Conservation (phyloP, 306 rosid species). For the Malus sieversii region DNA sequence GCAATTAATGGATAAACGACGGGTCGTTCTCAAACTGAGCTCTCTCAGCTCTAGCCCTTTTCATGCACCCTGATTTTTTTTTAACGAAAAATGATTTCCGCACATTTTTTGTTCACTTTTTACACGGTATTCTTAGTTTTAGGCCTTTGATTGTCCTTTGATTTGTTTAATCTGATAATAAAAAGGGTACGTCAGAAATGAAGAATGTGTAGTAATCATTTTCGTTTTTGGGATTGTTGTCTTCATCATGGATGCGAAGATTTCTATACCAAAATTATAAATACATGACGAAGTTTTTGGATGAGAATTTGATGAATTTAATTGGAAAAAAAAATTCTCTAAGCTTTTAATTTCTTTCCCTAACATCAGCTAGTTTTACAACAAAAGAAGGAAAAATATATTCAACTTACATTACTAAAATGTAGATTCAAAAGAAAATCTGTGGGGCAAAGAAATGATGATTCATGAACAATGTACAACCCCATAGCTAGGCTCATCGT, state of each 20-base stretch:
- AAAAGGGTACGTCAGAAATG: no score
- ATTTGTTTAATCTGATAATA: no score
- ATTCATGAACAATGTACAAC: conserved; percentile 22
- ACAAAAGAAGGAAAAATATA: not conserved
- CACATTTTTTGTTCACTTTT: no score
- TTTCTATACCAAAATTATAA: not conserved
- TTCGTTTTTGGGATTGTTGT: no score
- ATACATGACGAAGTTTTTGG: not conserved
- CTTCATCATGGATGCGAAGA: not conserved
- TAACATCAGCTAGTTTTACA: conserved; percentile 22
- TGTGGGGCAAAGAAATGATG: conserved; percentile 3
- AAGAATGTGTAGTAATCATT: no score
- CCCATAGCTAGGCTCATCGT: not conserved
- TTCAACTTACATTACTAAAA: conserved; percentile 8
- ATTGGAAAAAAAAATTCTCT: not conserved
- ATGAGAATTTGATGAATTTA: not conserved
- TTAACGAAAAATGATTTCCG: no score
- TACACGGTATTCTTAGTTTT: no score
- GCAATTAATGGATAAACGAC: no score
- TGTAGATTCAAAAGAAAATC: conserved; percentile 17
- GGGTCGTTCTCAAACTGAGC: no score
- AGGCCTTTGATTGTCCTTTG: no score
- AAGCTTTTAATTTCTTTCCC: conserved; percentile 3
- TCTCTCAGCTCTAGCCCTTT: no score
- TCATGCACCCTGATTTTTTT: no score